Percentiles rank a stretch among this genome's conserved stretches.
Conservation (phyloP, 495 filamentous ascomycete genomes). For the Penicillium verhagenii region DNA sequence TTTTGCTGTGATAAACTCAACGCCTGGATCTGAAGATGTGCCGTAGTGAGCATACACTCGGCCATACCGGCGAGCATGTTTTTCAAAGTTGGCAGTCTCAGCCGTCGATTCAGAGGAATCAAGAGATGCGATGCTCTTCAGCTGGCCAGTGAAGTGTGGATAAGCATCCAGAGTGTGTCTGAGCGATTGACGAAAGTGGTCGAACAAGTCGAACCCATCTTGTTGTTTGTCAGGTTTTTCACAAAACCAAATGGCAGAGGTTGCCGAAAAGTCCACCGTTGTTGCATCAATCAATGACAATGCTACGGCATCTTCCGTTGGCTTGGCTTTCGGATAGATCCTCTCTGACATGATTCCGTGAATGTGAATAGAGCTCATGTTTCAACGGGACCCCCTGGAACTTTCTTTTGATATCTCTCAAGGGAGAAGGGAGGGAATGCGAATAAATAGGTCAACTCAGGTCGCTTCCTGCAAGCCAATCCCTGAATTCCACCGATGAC, state of each 20-base stretch:
- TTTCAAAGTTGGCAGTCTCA: slow-evolving; percentile 2
- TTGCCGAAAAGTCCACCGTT: slow-evolving; percentile 20
- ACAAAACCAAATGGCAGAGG: slow-evolving; percentile 29
- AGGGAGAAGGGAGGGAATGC: not conserved
- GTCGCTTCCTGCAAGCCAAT: not conserved
- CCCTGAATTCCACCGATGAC: not conserved
- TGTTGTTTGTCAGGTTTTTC: slow-evolving; percentile 7
- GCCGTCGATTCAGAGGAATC: not conserved
- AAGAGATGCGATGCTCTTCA: slow-evolving; percentile 19
- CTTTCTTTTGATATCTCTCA: not conserved
- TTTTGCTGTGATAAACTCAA: slow-evolving; percentile 32
- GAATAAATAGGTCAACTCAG: not conserved
- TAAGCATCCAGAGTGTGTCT: slow-evolving; percentile 27
- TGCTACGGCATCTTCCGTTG: slow-evolving; percentile 1
- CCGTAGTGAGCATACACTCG: slow-evolving; percentile 35
- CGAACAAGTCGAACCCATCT: slow-evolving; percentile 5
- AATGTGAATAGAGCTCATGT: not conserved
- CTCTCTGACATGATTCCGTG: slow-evolving; percentile 9
- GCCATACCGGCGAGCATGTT: slow-evolving; percentile 32
- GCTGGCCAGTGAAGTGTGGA: slow-evolving; percentile 31
- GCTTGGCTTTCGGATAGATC: slow-evolving; percentile 7
- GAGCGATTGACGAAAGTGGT: slow-evolving; percentile 26
- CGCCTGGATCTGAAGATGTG: slow-evolving; percentile 30
- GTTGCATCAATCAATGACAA: slow-evolving; percentile 36
- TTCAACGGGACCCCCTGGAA: not conserved